Percentiles rank a stretch among this genome's conserved stretches.
Conservation (phyloP, 2,329 filamentous ascomycete genomes). For the Huntiella abstrusa region DNA sequence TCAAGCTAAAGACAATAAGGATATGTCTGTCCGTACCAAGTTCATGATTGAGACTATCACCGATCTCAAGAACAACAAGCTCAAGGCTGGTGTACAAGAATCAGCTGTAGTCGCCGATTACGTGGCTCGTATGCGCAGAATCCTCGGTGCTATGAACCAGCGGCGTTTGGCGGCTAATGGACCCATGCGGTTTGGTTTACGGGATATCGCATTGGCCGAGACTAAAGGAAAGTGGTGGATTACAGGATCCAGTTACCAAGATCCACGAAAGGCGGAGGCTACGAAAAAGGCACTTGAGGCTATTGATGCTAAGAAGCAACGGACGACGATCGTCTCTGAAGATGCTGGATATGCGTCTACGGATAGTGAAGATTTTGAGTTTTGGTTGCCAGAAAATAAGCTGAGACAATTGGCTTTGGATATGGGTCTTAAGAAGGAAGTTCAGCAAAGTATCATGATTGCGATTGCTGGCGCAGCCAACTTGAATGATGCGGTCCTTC, state of each 20-base stretch:
- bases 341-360: constrained; percentile 15
- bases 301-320: not conserved
- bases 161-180: constrained; percentile 52
- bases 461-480: constrained; percentile 74
- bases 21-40: constrained; percentile 70
- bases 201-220: constrained; percentile 65
- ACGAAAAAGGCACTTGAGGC: not conserved
- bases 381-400: constrained; percentile 43
- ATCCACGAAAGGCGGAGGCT: constrained; percentile 14
- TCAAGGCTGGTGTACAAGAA: constrained; percentile 55
- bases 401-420: constrained; percentile 48
- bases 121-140: constrained; percentile 74
- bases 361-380: constrained; percentile 29
- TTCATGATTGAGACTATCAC: constrained; percentile 97
- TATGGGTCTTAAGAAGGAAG: constrained; percentile 71
- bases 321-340: not conserved
- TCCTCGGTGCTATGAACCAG: constrained; percentile 55
- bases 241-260: constrained; percentile 74
- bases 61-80: constrained; percentile 82
- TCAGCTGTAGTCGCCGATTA: constrained; percentile 63
- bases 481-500: constrained; percentile 63
- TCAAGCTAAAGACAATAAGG: constrained; percentile 48
- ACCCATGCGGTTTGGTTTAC: constrained; percentile 62
- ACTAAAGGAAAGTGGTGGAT: constrained; percentile 97
- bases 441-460: constrained; percentile 81